These are phyloP conservation scores for Solanum lignicaule DNA, from an alignment of 257 asterid genomes.

Conservation along the genomic window DNA sequence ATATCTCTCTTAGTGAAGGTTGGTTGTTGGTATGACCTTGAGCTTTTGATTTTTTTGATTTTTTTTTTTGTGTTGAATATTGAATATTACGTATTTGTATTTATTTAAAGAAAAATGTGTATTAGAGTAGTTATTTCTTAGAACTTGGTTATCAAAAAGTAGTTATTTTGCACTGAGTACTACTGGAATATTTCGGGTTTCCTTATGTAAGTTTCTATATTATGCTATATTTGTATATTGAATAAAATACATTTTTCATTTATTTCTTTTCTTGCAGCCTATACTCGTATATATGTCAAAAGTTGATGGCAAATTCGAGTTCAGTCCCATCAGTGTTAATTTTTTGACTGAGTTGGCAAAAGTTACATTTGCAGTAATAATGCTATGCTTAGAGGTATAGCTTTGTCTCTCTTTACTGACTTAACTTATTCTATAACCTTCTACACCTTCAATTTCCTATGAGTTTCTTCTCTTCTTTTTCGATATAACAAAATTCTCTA, in stretches of 20 bases:
- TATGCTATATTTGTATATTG: not conserved
- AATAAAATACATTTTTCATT: not conserved
- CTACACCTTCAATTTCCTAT: not conserved
- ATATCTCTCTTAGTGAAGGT: not conserved
- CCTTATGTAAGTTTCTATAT: not conserved
- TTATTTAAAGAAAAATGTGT: not conserved
- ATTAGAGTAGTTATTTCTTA: not conserved
- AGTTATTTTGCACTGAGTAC: not conserved
- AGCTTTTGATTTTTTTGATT: not conserved
- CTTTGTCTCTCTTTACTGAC: not conserved
- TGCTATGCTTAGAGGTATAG: slow-evolving; percentile 88
- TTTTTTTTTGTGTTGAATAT: not conserved
- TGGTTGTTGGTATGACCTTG: not conserved
- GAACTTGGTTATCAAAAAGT: not conserved
- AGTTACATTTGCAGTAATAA: slow-evolving; percentile 69
- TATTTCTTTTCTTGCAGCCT: slow-evolving; percentile 42
- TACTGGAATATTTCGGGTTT: not conserved
- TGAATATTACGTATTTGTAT: not conserved
- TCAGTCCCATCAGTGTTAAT: slow-evolving; percentile 97
- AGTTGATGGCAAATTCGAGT: slow-evolving; percentile 87
- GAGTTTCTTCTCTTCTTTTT: not conserved
- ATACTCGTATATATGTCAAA: slow-evolving; percentile 89
- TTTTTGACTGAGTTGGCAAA: slow-evolving; percentile 81
- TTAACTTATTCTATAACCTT: not conserved
- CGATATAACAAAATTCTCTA: not conserved